phyloP scores from a whole-genome alignment of 2,329 filamentous ascomycete genomes.

The Chrysoporthe deuterocubensis region DNA sequence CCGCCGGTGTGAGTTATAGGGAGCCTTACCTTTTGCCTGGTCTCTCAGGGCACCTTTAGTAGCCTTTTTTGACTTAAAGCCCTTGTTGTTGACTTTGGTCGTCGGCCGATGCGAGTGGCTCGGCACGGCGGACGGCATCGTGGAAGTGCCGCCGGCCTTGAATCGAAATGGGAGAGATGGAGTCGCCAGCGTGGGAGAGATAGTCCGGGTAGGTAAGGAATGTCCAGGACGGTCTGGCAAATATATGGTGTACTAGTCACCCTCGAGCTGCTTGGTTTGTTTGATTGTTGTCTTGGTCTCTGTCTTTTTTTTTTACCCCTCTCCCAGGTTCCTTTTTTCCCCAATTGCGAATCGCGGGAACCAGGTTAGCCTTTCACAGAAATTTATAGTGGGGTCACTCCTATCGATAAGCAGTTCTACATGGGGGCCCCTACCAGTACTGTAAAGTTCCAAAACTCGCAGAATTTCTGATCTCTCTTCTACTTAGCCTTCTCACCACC shows the following conservation, averaged over 20 bases:
- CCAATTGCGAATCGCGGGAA: constrained; percentile 3
- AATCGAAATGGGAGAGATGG: constrained; percentile 79
- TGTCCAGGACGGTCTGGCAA: not conserved
- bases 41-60: constrained; percentile 88
- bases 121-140: constrained; percentile 72
- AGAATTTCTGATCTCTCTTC: constrained; percentile 11
- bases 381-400: constrained; percentile 36
- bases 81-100: constrained; percentile 85
- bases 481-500: not conserved
- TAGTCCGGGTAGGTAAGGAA: not conserved
- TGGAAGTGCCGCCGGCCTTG: constrained; percentile 73
- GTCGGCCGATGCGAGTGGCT: constrained; percentile 89
- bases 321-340: not conserved
- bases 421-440: constrained; percentile 8
- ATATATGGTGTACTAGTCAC: not conserved
- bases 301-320: not conserved
- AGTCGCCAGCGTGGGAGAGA: constrained; percentile 56
- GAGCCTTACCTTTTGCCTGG: constrained; percentile 72
- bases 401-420: constrained; percentile 7
- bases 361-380: not conserved
- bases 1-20: constrained; percentile 9
- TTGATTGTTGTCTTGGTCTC: not conserved
- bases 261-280: not conserved
- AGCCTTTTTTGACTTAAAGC: constrained; percentile 90
- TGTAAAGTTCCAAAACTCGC: constrained; percentile 13